Evolutionary conservation across 2,329 filamentous ascomycete genomes (phyloP).

Genomic region (Pestalotiopsis sp.): DNA sequence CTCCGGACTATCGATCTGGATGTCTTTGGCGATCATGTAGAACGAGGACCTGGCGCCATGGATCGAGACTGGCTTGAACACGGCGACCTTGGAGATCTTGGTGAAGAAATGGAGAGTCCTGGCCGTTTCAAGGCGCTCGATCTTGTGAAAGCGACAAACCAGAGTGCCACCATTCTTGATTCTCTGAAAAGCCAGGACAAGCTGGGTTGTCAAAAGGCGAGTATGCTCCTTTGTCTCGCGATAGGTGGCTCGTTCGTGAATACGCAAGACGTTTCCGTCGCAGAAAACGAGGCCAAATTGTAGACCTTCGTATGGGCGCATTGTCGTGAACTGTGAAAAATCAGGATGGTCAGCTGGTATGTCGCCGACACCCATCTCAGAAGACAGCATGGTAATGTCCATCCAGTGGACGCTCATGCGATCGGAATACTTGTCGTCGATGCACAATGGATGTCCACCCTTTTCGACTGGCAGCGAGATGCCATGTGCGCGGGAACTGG

Average conservation of each 20-base stretch:
- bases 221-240: slow-evolving; percentile 19
- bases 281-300: slow-evolving; percentile 46
- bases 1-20: slow-evolving; percentile 33
- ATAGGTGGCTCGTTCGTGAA: slow-evolving; percentile 19
- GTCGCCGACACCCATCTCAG: slow-evolving; percentile 38
- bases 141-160: slow-evolving; percentile 50
- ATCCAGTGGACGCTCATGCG: slow-evolving; percentile 26
- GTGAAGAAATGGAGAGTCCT: slow-evolving; percentile 39
- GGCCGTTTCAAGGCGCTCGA: slow-evolving; percentile 42
- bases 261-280: slow-evolving; percentile 33
- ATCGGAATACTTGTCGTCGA: slow-evolving; percentile 18
- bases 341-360: slow-evolving; percentile 37
- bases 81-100: slow-evolving; percentile 39
- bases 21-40: slow-evolving; percentile 50
- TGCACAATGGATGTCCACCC: slow-evolving; percentile 42
- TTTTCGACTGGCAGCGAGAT: slow-evolving; percentile 41
- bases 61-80: slow-evolving; percentile 44
- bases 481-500: slow-evolving; percentile 30
- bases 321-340: slow-evolving; percentile 27
- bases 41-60: slow-evolving; percentile 51
- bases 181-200: slow-evolving; percentile 38
- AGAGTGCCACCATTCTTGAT: slow-evolving; percentile 49
- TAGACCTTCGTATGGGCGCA: slow-evolving; percentile 20
- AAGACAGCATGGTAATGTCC: slow-evolving; percentile 55
- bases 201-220: slow-evolving; percentile 22